A percentile compares a stretch with the other conserved stretches of the same genome.
Evolutionary conservation across 306 rosid genomes (phyloP).

Genomic region (Prunus armeniaca): DNA sequence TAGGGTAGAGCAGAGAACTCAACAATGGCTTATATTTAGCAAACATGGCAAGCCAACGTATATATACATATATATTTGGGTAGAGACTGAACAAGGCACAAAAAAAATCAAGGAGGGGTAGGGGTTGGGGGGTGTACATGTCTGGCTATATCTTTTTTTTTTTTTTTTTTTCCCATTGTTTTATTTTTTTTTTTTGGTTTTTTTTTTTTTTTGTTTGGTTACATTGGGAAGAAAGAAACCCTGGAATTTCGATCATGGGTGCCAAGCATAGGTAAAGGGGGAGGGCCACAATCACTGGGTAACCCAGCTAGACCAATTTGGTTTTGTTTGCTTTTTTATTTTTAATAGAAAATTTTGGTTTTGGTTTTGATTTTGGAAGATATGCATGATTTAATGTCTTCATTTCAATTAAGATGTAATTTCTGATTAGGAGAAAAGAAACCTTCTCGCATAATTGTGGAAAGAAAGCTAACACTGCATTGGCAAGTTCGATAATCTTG

Average conservation of each 20-base stretch:
- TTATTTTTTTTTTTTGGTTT: not conserved
- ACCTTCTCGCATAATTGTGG: not conserved
- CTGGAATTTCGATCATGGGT: too few species aligned
- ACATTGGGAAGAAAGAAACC: too few species aligned
- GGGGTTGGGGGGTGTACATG: conserved; percentile 10
- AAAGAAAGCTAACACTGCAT: not conserved
- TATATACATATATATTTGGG: not conserved
- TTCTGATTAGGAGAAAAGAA: not conserved
- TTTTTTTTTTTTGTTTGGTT: not conserved
- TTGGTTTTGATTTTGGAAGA: too few species aligned
- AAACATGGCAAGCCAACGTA: not conserved
- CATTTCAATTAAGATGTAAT: not conserved
- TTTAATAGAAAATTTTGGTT: too few species aligned
- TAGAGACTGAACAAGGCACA: conserved; percentile 2
- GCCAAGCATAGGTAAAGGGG: too few species aligned
- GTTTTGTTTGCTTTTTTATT: too few species aligned
- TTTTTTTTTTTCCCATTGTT: not conserved
- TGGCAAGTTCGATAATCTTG: not conserved
- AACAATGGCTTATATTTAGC: not conserved
- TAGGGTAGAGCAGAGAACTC: not conserved
- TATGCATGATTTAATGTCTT: not conserved
- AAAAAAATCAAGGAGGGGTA: conserved; percentile 3
- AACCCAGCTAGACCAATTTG: too few species aligned
- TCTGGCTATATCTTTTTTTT: not conserved
- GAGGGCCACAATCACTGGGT: too few species aligned